These are phyloP conservation scores for Conticribra weissflogii DNA, from an alignment of 108 stramenopile species.

Conservation along the genomic window DNA sequence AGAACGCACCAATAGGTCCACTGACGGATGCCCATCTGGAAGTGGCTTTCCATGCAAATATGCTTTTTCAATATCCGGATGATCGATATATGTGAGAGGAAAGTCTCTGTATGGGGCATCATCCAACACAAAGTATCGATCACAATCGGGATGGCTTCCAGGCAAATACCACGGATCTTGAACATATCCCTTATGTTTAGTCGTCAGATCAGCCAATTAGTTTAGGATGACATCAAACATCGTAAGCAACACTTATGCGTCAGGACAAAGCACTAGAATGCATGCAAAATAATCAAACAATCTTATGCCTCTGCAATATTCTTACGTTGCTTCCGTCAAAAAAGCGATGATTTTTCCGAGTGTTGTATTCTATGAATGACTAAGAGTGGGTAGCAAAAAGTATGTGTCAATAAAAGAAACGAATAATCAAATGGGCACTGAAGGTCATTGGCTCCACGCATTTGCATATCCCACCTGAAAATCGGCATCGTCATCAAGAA, in stretches of 20 bases:
- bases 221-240: no score
- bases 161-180: background rate
- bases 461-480: no score
- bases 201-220: no score
- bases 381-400: no score
- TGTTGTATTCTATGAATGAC: slow-evolving; percentile 6
- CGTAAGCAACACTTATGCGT: no score
- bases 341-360: slow-evolving; percentile 6
- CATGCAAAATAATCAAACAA: no score
- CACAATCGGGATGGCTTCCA: background rate
- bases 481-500: slow-evolving; percentile 8
- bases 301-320: background rate
- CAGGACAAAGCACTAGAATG: no score
- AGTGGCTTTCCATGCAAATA: background rate
- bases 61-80: background rate
- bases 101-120: background rate
- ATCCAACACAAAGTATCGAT: background rate
- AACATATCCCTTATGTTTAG: slow-evolving; percentile 5
- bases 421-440: no score
- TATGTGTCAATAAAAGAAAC: no score
- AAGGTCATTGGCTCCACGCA: no score
- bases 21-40: slow-evolving; percentile 2
- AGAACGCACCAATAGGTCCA: background rate
- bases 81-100: slow-evolving; percentile 3
- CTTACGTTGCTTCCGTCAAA: slow-evolving; percentile 10